A percentile compares a stretch with the other conserved stretches of the same genome.
phyloP scores from a whole-genome alignment of 2,329 filamentous ascomycete genomes.

The Mariannaea sp. region DNA sequence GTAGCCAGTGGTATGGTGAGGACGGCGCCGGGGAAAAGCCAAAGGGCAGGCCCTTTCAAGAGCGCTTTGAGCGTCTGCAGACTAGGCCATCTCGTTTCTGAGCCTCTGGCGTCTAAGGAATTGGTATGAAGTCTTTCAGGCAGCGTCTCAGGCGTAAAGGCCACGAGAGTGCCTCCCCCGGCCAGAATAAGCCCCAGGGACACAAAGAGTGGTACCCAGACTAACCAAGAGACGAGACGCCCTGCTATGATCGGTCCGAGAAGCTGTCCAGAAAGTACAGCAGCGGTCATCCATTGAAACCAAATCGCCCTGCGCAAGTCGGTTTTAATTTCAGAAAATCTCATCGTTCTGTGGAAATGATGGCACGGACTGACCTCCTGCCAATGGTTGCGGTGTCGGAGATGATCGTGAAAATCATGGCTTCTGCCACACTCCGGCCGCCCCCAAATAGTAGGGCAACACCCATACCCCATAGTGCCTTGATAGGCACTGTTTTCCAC shows the following conservation, averaged over 20 bases:
- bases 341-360: background rate
- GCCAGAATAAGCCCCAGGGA: constrained; percentile 26
- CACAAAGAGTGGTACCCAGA: constrained; percentile 31
- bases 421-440: constrained; percentile 34
- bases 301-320: constrained; percentile 25
- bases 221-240: constrained; percentile 21
- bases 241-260: constrained; percentile 27
- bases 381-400: constrained; percentile 25
- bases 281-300: constrained; percentile 34
- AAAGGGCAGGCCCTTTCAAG: constrained; percentile 27
- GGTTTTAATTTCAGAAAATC: too few relatives aligned
- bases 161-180: constrained; percentile 23
- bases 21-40: constrained; percentile 32
- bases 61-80: constrained; percentile 20
- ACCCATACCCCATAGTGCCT: constrained; percentile 35
- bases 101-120: background rate
- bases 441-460: constrained; percentile 33
- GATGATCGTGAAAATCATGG: constrained; percentile 38
- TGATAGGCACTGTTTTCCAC: constrained; percentile 26
- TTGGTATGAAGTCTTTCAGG: background rate
- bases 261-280: constrained; percentile 30
- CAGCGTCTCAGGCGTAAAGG: constrained; percentile 33
- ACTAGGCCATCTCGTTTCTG: background rate
- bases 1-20: constrained; percentile 31
- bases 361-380: constrained; percentile 21